Base-by-base conservation (phyloP, 2,329 filamentous ascomycete species). In the Ascochyta pisi region DNA sequence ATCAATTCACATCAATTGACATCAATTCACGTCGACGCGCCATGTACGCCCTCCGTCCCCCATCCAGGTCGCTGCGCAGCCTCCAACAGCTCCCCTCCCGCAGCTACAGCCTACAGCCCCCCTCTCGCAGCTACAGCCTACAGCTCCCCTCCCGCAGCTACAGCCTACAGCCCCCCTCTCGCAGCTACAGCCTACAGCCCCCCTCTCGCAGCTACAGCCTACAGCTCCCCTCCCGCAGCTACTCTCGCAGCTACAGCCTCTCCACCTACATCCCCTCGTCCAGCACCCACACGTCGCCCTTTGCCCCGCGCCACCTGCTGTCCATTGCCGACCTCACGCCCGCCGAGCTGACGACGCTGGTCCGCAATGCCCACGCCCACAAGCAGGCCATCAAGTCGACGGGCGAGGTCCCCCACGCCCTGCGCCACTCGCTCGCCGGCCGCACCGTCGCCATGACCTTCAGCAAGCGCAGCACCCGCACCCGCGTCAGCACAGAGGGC, bases 401-500 rank as follows among this genome's bases (percentile, higher is more conserved):
- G 15, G 85, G 86, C 41, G 80, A 83, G 50, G 78, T 85, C 43
- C 86, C 89, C 3, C 74, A 79, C 46, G 79, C 82, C 39, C 79
- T 96, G 50, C 79, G 83, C 50, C 82, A 83, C 37, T 81, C 85
- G 10, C 79, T 99, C 60, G 78, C 84, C 0, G 90, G 91, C 48
- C 87, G 91, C 76, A 93, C 92, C 0, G 86, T 99, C 29, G 94
- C 95, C 64, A 89, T 99, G 87, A 91, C 96, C 83, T 99, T 99
- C 82, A 96, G 85, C 83, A 99, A 99, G 81, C 88, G 93, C 65
- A 96, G 90, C 68, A 99, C 95, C 12, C 86, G 95, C 57, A 99
- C 95, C 12, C 88, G 95, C 60, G 89, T 99, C 29, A 96, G 92
- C 1, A 97, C 93, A 1, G 95, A 99, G 81, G 89, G 89, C 7